A percentile compares a stretch with the other conserved stretches of the same genome.
Conservation (phyloP, 345 rosid species). For the Linum usitatissimum region DNA sequence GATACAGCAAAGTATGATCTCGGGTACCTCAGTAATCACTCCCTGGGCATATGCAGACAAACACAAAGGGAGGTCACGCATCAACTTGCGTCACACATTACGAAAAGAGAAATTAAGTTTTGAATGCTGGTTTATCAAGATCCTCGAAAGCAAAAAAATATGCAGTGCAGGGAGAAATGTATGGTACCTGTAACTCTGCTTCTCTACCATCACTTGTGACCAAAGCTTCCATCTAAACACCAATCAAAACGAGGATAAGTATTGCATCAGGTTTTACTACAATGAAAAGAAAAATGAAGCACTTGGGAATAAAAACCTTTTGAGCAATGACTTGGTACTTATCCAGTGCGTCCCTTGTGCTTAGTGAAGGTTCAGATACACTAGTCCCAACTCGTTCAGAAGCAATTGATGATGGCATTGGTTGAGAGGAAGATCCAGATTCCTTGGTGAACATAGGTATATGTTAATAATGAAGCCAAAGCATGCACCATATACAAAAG, state of each 20-base stretch:
- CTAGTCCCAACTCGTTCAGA: slow-evolving; percentile 52
- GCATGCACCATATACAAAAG: slow-evolving; percentile 4
- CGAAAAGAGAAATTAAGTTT: not conserved
- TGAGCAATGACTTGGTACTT: slow-evolving; percentile 72
- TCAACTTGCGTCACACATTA: not conserved
- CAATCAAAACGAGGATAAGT: slow-evolving; percentile 8
- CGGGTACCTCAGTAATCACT: slow-evolving; percentile 80
- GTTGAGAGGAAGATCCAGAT: slow-evolving; percentile 36
- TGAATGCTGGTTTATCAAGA: not conserved
- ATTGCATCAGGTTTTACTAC: not conserved
- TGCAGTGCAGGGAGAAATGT: not conserved
- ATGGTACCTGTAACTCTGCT: slow-evolving; percentile 75
- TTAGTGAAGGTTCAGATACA: slow-evolving; percentile 52
- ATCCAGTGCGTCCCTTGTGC: slow-evolving; percentile 88
- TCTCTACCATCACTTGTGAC: slow-evolving; percentile 59
- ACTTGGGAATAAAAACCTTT: slow-evolving; percentile 39
- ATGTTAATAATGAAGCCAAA: slow-evolving; percentile 10
- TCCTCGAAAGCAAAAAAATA: not conserved
- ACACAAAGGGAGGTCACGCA: not conserved
- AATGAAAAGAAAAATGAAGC: not conserved
- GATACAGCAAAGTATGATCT: slow-evolving; percentile 81
- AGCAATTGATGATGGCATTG: slow-evolving; percentile 38
- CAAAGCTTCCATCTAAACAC: slow-evolving; percentile 70
- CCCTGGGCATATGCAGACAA: slow-evolving; percentile 35
- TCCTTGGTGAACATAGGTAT: slow-evolving; percentile 26